Conservation (phyloP, 345 rosid genomes). For the Moricandia moricandioides region DNA sequence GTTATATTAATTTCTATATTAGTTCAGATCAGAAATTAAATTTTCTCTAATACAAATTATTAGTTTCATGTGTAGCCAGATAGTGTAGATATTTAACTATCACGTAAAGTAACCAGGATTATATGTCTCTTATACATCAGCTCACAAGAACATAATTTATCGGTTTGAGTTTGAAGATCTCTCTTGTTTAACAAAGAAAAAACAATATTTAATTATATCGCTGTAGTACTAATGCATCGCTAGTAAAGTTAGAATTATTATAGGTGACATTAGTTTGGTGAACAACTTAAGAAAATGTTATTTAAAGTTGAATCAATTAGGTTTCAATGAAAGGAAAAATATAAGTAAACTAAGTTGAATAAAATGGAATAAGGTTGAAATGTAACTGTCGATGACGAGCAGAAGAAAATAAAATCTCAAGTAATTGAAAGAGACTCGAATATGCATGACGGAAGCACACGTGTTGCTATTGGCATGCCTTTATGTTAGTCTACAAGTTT, state of each 20-base stretch:
- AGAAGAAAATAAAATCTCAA: not conserved
- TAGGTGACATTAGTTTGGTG: constrained; percentile 33
- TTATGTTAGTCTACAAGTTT: constrained; percentile 9
- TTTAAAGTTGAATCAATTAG: constrained; percentile 10
- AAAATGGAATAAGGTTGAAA: constrained; percentile 28
- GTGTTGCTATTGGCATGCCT: constrained; percentile 8
- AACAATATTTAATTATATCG: not conserved
- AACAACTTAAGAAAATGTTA: constrained; percentile 31
- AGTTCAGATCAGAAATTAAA: no score
- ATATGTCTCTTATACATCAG: no score
- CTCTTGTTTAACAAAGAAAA: no score
- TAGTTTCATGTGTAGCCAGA: no score
- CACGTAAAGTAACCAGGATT: no score
- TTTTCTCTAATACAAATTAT: no score
- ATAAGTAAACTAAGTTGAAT: constrained; percentile 24
- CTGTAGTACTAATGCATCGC: not conserved
- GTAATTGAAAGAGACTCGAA: not conserved
- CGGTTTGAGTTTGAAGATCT: no score
- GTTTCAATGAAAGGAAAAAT: not conserved
- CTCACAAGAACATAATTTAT: no score
- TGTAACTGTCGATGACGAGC: constrained; percentile 19
- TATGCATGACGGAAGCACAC: constrained; percentile 30
- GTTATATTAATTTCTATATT: no score
- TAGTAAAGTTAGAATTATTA: constrained; percentile 6
- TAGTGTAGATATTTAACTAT: no score